These are phyloP conservation scores for Capillidium heterosporum DNA, from an alignment of 371 early-diverging fungal species.

Conservation along the genomic window DNA sequence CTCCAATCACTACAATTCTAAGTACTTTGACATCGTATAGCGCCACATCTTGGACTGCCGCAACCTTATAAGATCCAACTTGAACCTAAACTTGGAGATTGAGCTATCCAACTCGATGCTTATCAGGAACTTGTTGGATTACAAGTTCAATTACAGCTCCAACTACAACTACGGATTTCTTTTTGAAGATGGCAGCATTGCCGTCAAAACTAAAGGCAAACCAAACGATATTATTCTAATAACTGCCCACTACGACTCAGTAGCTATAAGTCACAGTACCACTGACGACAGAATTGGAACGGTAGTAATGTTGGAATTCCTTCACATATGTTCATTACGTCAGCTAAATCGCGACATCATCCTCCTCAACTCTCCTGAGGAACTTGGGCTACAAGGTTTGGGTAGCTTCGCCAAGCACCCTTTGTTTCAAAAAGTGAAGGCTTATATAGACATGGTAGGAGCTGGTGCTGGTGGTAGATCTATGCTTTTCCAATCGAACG, in stretches of 20 bases:
- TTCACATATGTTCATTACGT: slow-evolving; percentile 9
- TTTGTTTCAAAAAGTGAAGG: slow-evolving; percentile 49
- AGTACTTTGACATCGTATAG: not conserved
- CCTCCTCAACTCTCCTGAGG: slow-evolving; percentile 72
- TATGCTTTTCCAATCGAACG: slow-evolving; percentile 41
- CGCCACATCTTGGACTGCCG: not conserved
- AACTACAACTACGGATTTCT: not conserved
- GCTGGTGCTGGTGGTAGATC: slow-evolving; percentile 65
- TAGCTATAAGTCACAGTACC: slow-evolving; percentile 60
- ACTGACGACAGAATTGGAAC: slow-evolving; percentile 73
- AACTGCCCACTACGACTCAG: slow-evolving; percentile 37
- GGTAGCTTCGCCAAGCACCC: slow-evolving; percentile 51
- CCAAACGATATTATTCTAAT: slow-evolving; percentile 28
- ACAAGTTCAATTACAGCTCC: not conserved
- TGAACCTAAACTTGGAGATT: not conserved
- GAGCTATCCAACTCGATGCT: not conserved
- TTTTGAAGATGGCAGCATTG: not conserved
- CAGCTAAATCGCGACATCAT: slow-evolving; percentile 39
- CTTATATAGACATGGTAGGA: slow-evolving; percentile 69
- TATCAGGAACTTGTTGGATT: not conserved
- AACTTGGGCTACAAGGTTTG: slow-evolving; percentile 57
- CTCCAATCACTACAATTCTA: not conserved
- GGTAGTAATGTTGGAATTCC: slow-evolving; percentile 37
- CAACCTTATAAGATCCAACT: not conserved
- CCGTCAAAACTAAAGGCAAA: not conserved